These are phyloP conservation scores for Daldinia concentrica DNA, from an alignment of 495 filamentous ascomycete genomes.

Conservation along the genomic window DNA sequence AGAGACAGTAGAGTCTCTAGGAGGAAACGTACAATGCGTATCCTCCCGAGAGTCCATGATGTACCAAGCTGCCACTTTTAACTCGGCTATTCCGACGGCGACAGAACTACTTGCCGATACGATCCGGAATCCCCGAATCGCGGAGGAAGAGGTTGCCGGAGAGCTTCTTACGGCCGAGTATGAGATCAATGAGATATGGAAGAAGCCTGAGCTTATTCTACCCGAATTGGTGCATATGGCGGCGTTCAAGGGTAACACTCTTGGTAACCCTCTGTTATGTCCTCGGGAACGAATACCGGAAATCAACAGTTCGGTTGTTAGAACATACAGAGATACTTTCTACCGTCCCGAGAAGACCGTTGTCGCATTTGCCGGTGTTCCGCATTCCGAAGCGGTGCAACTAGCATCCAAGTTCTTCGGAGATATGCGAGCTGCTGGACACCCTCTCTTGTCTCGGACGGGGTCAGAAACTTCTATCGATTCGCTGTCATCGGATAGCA, in stretches of 20 bases:
- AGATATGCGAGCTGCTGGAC: constrained; percentile 72
- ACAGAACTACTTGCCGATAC: constrained; percentile 92
- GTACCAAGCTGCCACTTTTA: constrained; percentile 99
- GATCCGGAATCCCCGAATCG: constrained; percentile 86
- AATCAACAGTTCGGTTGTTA: constrained; percentile 79
- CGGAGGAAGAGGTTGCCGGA: constrained; percentile 85
- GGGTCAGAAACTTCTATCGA: constrained; percentile 62
- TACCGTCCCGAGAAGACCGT: constrained; percentile 91
- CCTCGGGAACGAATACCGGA: constrained; percentile 80
- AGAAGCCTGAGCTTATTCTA: constrained; percentile 93
- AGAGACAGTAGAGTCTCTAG: constrained; percentile 82
- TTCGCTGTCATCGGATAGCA: constrained; percentile 53
- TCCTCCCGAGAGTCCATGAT: constrained; percentile 96
- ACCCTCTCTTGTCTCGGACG: constrained; percentile 64
- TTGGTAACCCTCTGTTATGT: constrained; percentile 93
- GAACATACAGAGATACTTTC: constrained; percentile 83
- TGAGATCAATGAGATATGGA: constrained; percentile 98
- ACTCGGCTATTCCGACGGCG: constrained; percentile 84
- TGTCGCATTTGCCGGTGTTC: constrained; percentile 92
- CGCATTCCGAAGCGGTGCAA: constrained; percentile 80
- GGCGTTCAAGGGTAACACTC: constrained; percentile 92
- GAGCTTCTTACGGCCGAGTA: constrained; percentile 93
- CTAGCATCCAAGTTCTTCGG: constrained; percentile 88
- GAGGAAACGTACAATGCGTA: constrained; percentile 95
- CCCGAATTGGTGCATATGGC: constrained; percentile 95